Evolutionary conservation across 2,329 filamentous ascomycete genomes (phyloP).

Genomic region (Alternaria viburni): DNA sequence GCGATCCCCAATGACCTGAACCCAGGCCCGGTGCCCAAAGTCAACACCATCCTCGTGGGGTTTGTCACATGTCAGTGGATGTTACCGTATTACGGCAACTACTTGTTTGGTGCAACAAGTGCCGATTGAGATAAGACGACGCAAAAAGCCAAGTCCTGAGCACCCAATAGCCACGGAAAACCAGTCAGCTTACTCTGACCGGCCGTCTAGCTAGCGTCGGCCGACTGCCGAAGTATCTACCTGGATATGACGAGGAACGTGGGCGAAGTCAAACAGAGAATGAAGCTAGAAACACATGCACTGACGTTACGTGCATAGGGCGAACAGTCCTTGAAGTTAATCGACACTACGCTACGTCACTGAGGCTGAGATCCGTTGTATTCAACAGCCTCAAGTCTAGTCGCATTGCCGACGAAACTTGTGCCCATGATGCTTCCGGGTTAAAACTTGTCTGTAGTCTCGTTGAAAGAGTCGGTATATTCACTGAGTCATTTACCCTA

Average conservation of each 20-base stretch:
- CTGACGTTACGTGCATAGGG: neutral
- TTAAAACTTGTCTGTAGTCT: neutral
- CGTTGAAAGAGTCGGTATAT: neutral
- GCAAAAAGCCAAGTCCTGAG: neutral
- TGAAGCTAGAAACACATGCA: neutral
- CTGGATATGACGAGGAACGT: neutral
- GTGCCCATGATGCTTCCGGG: neutral
- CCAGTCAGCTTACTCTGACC: neutral
- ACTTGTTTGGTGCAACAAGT: neutral
- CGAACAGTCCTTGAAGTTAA: neutral
- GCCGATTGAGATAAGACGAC: neutral
- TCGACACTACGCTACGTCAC: neutral
- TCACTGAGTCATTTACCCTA: neutral
- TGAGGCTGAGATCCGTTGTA: neutral
- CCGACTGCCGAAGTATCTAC: neutral
- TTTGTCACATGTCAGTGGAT: neutral
- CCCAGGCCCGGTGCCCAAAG: neutral
- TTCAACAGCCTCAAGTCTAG: neutral
- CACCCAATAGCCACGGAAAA: neutral
- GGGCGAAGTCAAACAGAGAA: neutral
- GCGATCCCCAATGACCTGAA: neutral
- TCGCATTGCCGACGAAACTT: neutral
- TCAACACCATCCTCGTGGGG: neutral
- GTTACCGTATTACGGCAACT: neutral
- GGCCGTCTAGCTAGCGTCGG: neutral